A percentile compares a stretch with the other conserved stretches of the same genome.
These are phyloP conservation scores for Phytophthora meadii DNA, from an alignment of 352 stramenopile genomes.

Conservation along the genomic window DNA sequence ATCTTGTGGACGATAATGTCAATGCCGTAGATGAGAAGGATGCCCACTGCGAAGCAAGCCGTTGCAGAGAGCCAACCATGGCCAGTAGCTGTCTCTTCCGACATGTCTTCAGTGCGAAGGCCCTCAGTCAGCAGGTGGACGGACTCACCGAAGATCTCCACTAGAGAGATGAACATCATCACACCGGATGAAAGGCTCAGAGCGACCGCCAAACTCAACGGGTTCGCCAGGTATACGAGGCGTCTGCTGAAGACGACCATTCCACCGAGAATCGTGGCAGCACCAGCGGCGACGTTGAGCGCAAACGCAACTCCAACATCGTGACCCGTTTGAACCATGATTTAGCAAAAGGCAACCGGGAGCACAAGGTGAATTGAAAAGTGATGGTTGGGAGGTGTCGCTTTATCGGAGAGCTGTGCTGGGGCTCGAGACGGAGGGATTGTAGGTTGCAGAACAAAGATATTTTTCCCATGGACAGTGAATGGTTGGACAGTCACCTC, in stretches of 20 bases:
- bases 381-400: background rate
- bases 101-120: conserved; percentile 42
- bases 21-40: conserved; percentile 62
- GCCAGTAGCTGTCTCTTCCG: conserved; percentile 37
- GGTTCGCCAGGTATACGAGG: conserved; percentile 49
- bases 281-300: conserved; percentile 34
- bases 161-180: conserved; percentile 43
- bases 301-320: conserved; percentile 29
- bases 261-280: conserved; percentile 60
- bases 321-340: conserved; percentile 45
- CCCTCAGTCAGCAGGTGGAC: conserved; percentile 41
- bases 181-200: conserved; percentile 71
- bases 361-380: background rate
- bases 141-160: conserved; percentile 61
- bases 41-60: conserved; percentile 86
- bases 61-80: conserved; percentile 85
- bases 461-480: background rate
- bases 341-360: background rate
- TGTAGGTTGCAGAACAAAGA: background rate
- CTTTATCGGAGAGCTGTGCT: too few species aligned
- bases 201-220: conserved; percentile 78
- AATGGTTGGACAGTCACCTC: background rate
- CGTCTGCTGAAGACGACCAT: conserved; percentile 57
- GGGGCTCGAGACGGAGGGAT: too few species aligned
- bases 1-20: conserved; percentile 53